Conservation (phyloP, 129 eudicot species). For the Scalesia atractyloides region DNA sequence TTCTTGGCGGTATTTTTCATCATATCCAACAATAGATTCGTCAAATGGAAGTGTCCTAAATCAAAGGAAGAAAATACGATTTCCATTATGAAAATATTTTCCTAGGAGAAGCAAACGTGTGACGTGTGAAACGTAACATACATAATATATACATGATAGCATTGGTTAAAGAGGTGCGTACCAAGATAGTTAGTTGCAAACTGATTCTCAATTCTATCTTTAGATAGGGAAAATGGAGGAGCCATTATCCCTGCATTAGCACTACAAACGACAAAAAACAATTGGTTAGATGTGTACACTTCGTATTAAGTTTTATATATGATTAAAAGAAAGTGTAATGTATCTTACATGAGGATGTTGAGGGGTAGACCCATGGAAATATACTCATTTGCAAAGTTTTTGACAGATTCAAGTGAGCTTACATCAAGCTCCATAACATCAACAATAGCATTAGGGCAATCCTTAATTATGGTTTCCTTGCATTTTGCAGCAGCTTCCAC, state of each 20-base stretch:
- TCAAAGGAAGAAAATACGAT: constrained; percentile 1
- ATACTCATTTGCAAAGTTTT: constrained; percentile 69
- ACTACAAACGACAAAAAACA: constrained; percentile 36
- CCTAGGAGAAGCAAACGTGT: neutral
- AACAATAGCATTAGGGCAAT: constrained; percentile 62
- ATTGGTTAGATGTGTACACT: neutral
- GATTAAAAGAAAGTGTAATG: neutral
- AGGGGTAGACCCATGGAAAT: constrained; percentile 69
- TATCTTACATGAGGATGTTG: constrained; percentile 81
- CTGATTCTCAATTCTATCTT: constrained; percentile 76
- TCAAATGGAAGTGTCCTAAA: constrained; percentile 87
- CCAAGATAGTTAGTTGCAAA: constrained; percentile 95
- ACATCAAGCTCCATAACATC: constrained; percentile 96
- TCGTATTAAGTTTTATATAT: neutral
- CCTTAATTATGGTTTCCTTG: constrained; percentile 63
- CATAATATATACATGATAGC: neutral
- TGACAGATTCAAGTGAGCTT: constrained; percentile 69
- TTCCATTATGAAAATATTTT: neutral
- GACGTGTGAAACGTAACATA: neutral
- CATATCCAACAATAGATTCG: constrained; percentile 76
- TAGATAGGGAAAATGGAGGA: constrained; percentile 69
- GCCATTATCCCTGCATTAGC: constrained; percentile 92
- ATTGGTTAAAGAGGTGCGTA: constrained; percentile 17
- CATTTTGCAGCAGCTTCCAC: constrained; percentile 55
- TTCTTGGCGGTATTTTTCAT: constrained; percentile 79